phyloP scores from a whole-genome alignment of 2,329 filamentous ascomycete species.

The Beauveria sp. region DNA sequence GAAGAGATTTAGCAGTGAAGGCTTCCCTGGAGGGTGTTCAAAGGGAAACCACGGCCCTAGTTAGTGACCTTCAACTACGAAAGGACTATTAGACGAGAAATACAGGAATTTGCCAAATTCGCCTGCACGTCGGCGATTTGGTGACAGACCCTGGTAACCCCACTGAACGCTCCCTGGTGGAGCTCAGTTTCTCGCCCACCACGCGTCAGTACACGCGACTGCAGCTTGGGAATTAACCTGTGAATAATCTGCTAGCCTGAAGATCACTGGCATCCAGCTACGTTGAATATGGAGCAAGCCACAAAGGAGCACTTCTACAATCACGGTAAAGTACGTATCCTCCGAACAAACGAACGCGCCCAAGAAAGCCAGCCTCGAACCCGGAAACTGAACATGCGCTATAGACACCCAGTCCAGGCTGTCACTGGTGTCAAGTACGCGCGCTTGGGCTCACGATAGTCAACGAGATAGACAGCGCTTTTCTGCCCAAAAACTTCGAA shows the following conservation, averaged over 20 bases:
- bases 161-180: background rate
- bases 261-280: background rate
- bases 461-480: constrained; percentile 52
- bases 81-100: no score
- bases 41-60: no score
- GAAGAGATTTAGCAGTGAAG: no score
- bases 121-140: no score
- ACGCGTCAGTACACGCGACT: background rate
- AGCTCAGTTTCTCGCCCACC: background rate
- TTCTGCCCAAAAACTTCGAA: constrained; percentile 54
- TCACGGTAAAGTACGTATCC: constrained; percentile 29
- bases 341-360: background rate
- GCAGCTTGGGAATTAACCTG: background rate
- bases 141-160: no score
- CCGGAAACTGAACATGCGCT: background rate
- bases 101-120: no score
- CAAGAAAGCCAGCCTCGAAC: background rate
- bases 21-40: no score
- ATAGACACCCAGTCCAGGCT: constrained; percentile 22
- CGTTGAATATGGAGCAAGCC: constrained; percentile 34
- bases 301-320: constrained; percentile 42
- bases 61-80: no score
- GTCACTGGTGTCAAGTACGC: constrained; percentile 56
- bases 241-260: background rate
- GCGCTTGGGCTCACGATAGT: constrained; percentile 48